These are phyloP conservation scores for Polytrichum commune DNA, from an alignment of 225 moss, liverwort and hornwort genomes.

Conservation along the genomic window DNA sequence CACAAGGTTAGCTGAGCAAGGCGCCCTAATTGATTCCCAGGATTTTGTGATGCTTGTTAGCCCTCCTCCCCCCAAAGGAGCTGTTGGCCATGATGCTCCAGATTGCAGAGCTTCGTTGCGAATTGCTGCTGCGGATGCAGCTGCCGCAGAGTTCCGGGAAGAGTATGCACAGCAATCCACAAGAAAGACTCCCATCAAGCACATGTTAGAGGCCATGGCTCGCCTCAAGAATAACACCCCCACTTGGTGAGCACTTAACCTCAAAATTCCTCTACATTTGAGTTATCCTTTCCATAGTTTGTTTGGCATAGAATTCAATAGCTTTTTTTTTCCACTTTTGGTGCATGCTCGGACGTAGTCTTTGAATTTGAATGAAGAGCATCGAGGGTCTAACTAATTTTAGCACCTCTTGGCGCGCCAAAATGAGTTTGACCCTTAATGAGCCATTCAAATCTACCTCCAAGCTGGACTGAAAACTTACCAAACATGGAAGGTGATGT, in stretches of 20 bases:
- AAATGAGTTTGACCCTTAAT: no score
- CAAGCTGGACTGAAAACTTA: no score
- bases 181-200: constrained; percentile 12
- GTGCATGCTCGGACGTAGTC: no score
- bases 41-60: constrained; percentile 31
- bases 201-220: constrained; percentile 12
- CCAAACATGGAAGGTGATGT: no score
- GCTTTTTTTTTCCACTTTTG: no score
- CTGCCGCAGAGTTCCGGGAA: not conserved
- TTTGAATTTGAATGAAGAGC: no score
- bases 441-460: no score
- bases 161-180: not conserved
- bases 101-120: constrained; percentile 6
- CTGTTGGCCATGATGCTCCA: constrained; percentile 14
- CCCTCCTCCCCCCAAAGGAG: constrained; percentile 10
- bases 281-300: no score
- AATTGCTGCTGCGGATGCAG: constrained; percentile 7
- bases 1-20: constrained; percentile 49
- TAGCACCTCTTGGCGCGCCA: no score
- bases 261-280: no score
- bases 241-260: constrained; percentile 1
- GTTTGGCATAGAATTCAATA: no score
- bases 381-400: no score
- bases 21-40: constrained; percentile 36
- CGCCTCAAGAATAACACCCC: constrained; percentile 11